phyloP scores from a whole-genome alignment of 805 yeast genomes.

The Yarrowia yakushimensis region DNA sequence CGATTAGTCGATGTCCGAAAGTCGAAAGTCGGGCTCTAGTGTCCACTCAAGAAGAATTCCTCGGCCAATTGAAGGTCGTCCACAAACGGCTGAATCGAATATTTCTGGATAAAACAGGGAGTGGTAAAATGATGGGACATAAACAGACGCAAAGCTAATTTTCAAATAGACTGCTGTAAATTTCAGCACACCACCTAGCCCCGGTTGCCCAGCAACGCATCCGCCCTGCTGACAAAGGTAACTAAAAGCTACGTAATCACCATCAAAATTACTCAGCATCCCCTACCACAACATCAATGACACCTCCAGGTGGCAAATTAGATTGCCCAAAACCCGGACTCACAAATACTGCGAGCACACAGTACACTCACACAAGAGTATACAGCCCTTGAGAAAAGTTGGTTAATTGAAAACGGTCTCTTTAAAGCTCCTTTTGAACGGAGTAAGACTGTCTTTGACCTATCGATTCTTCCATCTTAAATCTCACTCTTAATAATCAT shows the following conservation, averaged over 20 bases:
- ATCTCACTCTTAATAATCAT: too few species aligned
- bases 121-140: conserved; percentile 22
- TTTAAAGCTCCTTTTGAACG: too few species aligned
- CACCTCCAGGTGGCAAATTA: conserved; percentile 9
- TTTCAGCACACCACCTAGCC: not conserved
- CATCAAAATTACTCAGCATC: too few species aligned
- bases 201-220: conserved; percentile 14
- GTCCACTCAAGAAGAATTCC: conserved; percentile 1
- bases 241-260: too few species aligned
- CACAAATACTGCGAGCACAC: not conserved
- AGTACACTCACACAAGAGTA: not conserved
- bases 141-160: conserved; percentile 11
- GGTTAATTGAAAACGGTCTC: too few species aligned
- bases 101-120: conserved; percentile 19
- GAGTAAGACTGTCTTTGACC: too few species aligned
- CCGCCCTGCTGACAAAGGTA: too few species aligned
- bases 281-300: not conserved
- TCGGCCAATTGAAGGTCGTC: conserved; percentile 18
- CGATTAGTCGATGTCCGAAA: not conserved
- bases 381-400: too few species aligned
- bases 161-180: conserved; percentile 16
- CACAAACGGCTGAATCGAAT: conserved; percentile 3
- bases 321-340: not conserved
- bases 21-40: conserved; percentile 8
- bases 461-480: too few species aligned